These are phyloP conservation scores for Debaryomycetaceae sp. DNA, from an alignment of 1,139 yeast genomes.

Conservation along the genomic window DNA sequence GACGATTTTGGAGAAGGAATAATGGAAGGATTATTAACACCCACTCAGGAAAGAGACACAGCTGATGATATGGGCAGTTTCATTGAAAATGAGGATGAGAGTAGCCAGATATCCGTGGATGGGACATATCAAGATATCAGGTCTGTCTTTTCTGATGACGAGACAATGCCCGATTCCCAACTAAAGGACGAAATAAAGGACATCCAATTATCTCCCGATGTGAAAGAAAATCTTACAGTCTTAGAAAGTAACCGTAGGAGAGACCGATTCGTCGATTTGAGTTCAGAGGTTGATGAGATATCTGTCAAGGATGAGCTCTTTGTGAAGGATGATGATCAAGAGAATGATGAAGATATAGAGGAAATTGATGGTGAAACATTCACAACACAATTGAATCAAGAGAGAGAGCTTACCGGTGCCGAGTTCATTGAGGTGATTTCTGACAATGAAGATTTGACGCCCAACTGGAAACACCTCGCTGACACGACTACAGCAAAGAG, in stretches of 20 bases:
- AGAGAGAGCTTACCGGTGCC: constrained; percentile 30
- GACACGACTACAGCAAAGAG: constrained; percentile 1
- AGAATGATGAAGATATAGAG: constrained; percentile 23
- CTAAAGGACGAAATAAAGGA: constrained; percentile 22
- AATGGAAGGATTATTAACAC: constrained; percentile 39
- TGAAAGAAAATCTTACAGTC: constrained; percentile 27
- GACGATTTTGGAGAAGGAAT: constrained; percentile 40
- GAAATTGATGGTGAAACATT: constrained; percentile 26
- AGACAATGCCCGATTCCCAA: constrained; percentile 11
- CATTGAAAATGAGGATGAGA: constrained; percentile 24
- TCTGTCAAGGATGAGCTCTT: constrained; percentile 9
- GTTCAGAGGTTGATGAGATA: constrained; percentile 8
- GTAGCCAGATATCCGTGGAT: constrained; percentile 7
- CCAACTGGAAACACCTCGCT: constrained; percentile 3
- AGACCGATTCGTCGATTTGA: neutral
- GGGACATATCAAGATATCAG: constrained; percentile 7
- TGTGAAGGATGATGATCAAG: constrained; percentile 7
- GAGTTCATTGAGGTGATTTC: constrained; percentile 29
- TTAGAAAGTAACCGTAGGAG: constrained; percentile 7
- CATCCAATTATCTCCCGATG: constrained; percentile 28
- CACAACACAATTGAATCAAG: constrained; percentile 42
- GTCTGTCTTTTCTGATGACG: constrained; percentile 14
- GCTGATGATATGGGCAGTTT: constrained; percentile 33
- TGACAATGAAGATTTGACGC: constrained; percentile 23
- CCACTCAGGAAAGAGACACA: constrained; percentile 34